Conservation (phyloP, 768 basidiomycete genomes). For the Butyriboletus loyo region DNA sequence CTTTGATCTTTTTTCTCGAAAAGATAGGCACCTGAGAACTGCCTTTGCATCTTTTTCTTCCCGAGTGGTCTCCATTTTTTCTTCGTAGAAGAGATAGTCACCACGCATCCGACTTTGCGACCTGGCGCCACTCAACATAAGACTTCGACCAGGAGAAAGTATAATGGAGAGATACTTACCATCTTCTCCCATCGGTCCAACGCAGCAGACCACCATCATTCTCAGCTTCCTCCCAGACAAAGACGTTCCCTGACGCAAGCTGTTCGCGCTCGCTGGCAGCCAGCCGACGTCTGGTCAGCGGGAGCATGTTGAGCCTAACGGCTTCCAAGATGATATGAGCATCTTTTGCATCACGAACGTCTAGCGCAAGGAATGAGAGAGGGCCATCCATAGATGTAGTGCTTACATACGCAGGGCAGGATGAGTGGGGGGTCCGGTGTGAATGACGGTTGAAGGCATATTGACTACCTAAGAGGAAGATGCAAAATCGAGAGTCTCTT, state of each 20-base stretch:
- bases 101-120: slow-evolving; percentile 84
- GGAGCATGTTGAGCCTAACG: slow-evolving; percentile 65
- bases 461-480: slow-evolving; percentile 1
- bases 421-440: slow-evolving; percentile 28
- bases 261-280: slow-evolving; percentile 67
- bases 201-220: slow-evolving; percentile 63
- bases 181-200: slow-evolving; percentile 82
- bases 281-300: slow-evolving; percentile 69
- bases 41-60: slow-evolving; percentile 79
- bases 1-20: background rate
- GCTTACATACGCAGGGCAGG: slow-evolving; percentile 29
- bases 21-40: slow-evolving; percentile 55
- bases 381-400: background rate
- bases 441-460: slow-evolving; percentile 17
- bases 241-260: slow-evolving; percentile 69
- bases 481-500: slow-evolving; percentile 4
- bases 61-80: slow-evolving; percentile 76
- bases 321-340: slow-evolving; percentile 77
- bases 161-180: slow-evolving; percentile 39
- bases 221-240: slow-evolving; percentile 85
- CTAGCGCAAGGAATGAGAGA: slow-evolving; percentile 34
- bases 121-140: slow-evolving; percentile 38
- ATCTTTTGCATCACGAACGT: slow-evolving; percentile 77
- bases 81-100: slow-evolving; percentile 81
- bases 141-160: background rate